Base-by-base conservation (phyloP, 257 asterid species). In the Forsythia viridissima region DNA sequence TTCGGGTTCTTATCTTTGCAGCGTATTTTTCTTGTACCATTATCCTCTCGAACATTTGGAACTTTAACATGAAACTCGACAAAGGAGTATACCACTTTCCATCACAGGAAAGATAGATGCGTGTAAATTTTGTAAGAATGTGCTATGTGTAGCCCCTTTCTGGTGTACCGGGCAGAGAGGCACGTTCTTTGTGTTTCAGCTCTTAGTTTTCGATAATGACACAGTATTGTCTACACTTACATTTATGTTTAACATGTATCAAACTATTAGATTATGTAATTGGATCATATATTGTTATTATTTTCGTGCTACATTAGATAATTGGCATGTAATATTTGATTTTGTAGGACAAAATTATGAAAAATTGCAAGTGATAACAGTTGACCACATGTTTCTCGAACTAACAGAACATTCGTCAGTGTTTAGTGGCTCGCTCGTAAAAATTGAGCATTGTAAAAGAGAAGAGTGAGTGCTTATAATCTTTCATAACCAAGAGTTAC, bases 1-100 rank as follows among this genome's bases (percentile, higher is more conserved):
- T 67, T 82, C 51, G 39, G 44, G 73, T 71, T 66, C 81, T 79
- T 42, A 30, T 63, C 70, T 63, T 15, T 20, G 36, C 69, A 20
- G 6, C 69, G 11, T 24, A 15, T 61, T 61, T 30, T 20, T 61
- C 15, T 10, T 8, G 69, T 8, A 2, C 6, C 68, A n/a, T 21
- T 20, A 21, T 61, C 69, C 69, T 61, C 69, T 21, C 24, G 7
- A 24, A 63, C 10, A 7, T 6, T 1, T 5, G 65, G 30, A 55
- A 18, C 16, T 3, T 55, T 6, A 55, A 18, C 65, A 55, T 18
- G 30, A 55, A 52, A 55, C 65, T 55, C 30, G 30, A 55, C 30
- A 18, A 30, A 18, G 63, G 21, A 51, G 18, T 51, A 51, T 52
- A 52, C 16, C 3, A 16, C 59, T 12, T 51, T 55, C 30, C 65